Evolutionary conservation across 163 green algal genomes (phyloP).

Genomic region (Volvox carteri): DNA sequence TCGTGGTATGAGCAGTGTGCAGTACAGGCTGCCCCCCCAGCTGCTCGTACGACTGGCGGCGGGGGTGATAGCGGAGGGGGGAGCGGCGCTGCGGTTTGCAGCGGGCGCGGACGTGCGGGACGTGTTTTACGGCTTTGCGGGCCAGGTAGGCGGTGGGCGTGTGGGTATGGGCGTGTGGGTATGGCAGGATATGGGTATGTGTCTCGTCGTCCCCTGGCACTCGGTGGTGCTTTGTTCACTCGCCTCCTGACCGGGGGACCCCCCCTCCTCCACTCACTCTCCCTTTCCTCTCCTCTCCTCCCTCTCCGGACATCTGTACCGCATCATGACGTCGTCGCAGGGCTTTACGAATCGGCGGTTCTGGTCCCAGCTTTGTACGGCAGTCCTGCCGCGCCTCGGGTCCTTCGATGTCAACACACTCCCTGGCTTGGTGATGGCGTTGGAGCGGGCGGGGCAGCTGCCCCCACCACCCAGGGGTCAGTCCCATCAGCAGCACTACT

Average conservation of each 20-base stretch:
- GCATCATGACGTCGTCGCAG: no score
- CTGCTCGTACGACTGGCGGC: slow-evolving; percentile 50
- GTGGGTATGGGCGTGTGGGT: no score
- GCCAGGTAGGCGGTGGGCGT: slow-evolving; percentile 42
- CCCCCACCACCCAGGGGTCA: background rate
- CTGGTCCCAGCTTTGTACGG: slow-evolving; percentile 25
- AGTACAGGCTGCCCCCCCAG: slow-evolving; percentile 35
- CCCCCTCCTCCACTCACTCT: no score
- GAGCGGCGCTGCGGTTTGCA: slow-evolving; percentile 1
- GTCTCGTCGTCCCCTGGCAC: no score
- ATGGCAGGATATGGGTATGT: no score
- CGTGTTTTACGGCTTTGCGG: slow-evolving; percentile 33
- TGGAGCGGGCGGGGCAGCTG: slow-evolving; percentile 29
- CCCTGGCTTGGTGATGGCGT: background rate
- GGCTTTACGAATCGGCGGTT: slow-evolving; percentile 45
- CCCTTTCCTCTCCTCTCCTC: no score
- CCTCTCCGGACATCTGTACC: no score
- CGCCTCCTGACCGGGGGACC: no score
- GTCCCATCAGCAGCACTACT: background rate
- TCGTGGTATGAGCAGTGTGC: slow-evolving; percentile 27
- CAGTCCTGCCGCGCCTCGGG: slow-evolving; percentile 15
- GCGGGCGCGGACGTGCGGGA: slow-evolving; percentile 34
- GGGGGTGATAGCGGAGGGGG: slow-evolving; percentile 15
- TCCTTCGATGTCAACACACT: slow-evolving; percentile 45
- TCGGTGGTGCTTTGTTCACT: no score